These are phyloP conservation scores for Xerocomus amazonicus DNA, from an alignment of 1,284 basidiomycete species.

Conservation along the genomic window DNA sequence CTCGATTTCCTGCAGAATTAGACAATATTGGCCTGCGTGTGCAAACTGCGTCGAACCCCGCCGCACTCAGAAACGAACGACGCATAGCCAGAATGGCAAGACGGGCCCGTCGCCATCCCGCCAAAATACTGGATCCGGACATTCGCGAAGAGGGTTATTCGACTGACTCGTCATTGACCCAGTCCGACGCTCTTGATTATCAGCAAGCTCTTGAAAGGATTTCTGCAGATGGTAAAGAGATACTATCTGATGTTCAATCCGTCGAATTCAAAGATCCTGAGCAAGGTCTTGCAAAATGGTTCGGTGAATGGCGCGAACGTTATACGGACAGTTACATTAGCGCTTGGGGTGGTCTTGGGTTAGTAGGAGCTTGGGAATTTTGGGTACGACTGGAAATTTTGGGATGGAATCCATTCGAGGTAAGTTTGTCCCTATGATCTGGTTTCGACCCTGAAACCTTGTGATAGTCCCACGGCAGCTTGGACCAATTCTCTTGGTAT, in stretches of 20 bases:
- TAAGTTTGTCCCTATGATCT: constrained; percentile 35
- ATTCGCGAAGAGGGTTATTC: constrained; percentile 79
- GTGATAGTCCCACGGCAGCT: constrained; percentile 46
- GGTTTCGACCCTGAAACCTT: constrained; percentile 6
- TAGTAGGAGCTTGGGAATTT: constrained; percentile 94
- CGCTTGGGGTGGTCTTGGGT: constrained; percentile 87
- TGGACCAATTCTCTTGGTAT: constrained; percentile 88
- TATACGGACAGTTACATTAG: constrained; percentile 82
- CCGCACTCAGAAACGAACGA: constrained; percentile 47
- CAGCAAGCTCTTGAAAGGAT: constrained; percentile 59
- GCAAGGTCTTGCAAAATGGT: constrained; percentile 68
- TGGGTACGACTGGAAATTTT: constrained; percentile 86
- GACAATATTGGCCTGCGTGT: constrained; percentile 61
- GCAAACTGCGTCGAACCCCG: constrained; percentile 45
- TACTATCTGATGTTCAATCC: constrained; percentile 83
- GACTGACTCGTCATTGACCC: constrained; percentile 74
- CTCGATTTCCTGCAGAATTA: constrained; percentile 31
- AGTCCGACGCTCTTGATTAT: constrained; percentile 70
- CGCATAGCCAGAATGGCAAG: constrained; percentile 52
- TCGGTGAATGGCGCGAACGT: constrained; percentile 74
- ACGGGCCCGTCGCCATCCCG: constrained; percentile 41
- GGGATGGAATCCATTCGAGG: constrained; percentile 85
- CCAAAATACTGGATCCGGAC: constrained; percentile 9
- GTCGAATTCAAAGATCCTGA: constrained; percentile 82
- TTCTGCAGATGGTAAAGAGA: constrained; percentile 45